These are phyloP conservation scores for Kodamaea sp. DNA, from an alignment of 1,139 yeast species.

Conservation along the genomic window DNA sequence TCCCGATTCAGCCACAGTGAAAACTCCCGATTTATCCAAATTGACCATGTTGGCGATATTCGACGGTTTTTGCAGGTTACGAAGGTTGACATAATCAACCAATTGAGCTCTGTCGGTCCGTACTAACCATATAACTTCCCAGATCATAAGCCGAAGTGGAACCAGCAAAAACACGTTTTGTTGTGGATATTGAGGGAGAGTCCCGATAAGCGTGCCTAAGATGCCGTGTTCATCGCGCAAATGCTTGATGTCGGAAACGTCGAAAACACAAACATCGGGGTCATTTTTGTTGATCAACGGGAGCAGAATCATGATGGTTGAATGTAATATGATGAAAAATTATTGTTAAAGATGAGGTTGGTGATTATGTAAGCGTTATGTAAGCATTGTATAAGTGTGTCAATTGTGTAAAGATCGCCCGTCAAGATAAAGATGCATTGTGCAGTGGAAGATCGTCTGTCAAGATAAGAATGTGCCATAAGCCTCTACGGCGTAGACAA, in stretches of 20 bases:
- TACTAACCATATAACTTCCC: constrained; percentile 70
- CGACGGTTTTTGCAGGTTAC: constrained; percentile 9
- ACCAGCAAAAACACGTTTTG: constrained; percentile 83
- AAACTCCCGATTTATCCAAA: constrained; percentile 4
- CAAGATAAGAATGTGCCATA: too few species aligned
- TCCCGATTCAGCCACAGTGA: constrained; percentile 1
- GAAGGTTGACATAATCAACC: constrained; percentile 25
- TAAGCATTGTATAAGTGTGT: neutral
- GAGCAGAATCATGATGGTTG: constrained; percentile 13
- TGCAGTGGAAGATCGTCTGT: too few species aligned
- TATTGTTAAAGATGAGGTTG: neutral
- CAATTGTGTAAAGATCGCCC: too few species aligned
- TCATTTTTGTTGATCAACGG: constrained; percentile 13
- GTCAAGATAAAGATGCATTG: too few species aligned
- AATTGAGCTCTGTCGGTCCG: constrained; percentile 38
- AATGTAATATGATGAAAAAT: neutral
- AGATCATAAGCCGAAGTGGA: constrained; percentile 70
- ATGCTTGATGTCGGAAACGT: constrained; percentile 46
- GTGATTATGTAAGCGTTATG: neutral
- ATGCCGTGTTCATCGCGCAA: constrained; percentile 52
- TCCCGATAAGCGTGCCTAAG: constrained; percentile 76
- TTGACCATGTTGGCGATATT: constrained; percentile 1
- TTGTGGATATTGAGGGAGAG: constrained; percentile 84
- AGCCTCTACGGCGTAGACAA: too few species aligned
- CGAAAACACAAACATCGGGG: constrained; percentile 43